A percentile compares a stretch with the other conserved stretches of the same genome.
Evolutionary conservation across 768 basidiomycete species (phyloP).

Genomic region (Mycena belliarum): DNA sequence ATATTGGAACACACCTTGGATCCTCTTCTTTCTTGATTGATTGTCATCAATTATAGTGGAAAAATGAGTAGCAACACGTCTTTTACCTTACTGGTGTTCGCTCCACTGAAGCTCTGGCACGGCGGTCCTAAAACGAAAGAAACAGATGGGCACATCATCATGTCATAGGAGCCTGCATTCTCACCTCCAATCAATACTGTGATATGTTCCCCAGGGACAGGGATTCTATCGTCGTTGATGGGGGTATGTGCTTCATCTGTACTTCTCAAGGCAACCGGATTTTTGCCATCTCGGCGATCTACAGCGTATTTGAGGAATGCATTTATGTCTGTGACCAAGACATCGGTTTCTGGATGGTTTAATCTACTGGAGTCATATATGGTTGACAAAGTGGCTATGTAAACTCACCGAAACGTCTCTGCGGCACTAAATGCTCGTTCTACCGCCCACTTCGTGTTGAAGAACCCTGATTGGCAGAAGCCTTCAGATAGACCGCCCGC

Average conservation of each 20-base stretch:
- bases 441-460: conserved; percentile 68
- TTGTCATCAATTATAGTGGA: background rate
- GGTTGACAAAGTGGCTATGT: background rate
- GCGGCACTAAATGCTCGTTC: conserved; percentile 68
- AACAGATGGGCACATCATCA: background rate
- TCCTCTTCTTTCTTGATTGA: conserved; percentile 56
- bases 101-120: conserved; percentile 70
- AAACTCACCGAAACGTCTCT: conserved; percentile 56
- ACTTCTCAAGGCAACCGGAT: conserved; percentile 36
- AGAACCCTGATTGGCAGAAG: conserved; percentile 58
- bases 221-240: conserved; percentile 50
- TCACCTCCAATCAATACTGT: conserved; percentile 62
- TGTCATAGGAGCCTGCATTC: conserved; percentile 19
- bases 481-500: conserved; percentile 77
- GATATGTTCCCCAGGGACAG: conserved; percentile 57
- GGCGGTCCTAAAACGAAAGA: conserved; percentile 61
- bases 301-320: conserved; percentile 39
- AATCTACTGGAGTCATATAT: conserved; percentile 35
- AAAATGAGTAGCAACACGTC: conserved; percentile 31
- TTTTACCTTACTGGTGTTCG: conserved; percentile 66
- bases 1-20: conserved; percentile 43
- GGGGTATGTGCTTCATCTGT: conserved; percentile 39
- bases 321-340: conserved; percentile 70
- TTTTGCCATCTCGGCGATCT: conserved; percentile 35
- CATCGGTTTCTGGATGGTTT: conserved; percentile 61